Conservation (phyloP, 2,329 filamentous ascomycete species). For the Phyllosticta paracitricarpa region DNA sequence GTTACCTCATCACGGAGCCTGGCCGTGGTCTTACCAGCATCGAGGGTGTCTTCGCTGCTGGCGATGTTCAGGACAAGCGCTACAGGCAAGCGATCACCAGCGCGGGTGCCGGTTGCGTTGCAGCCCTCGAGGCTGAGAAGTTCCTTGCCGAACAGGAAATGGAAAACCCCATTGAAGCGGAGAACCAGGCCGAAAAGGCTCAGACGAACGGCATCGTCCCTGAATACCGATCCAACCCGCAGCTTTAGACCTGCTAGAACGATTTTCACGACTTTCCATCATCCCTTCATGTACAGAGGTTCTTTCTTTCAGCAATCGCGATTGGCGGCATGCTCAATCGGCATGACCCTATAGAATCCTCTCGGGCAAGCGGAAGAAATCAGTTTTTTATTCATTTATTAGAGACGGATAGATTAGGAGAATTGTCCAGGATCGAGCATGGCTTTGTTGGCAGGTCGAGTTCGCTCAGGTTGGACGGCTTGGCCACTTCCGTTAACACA, state of each 20-base stretch:
- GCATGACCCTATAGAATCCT: neutral
- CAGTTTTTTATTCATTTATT: neutral
- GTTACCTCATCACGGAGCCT: slow-evolving; percentile 81
- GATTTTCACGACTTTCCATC: neutral
- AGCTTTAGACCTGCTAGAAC: slow-evolving; percentile 39
- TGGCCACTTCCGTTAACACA: neutral
- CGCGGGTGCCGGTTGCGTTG: slow-evolving; percentile 89
- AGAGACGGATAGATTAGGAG: neutral
- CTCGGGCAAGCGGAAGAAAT: neutral
- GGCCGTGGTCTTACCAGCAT: slow-evolving; percentile 83
- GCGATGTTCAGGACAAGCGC: slow-evolving; percentile 96
- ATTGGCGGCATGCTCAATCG: neutral
- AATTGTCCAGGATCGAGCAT: neutral
- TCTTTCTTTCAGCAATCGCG: neutral
- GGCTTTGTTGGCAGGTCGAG: neutral
- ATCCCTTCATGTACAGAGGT: slow-evolving; percentile 4
- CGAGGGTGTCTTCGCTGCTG: slow-evolving; percentile 88
- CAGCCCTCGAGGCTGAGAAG: slow-evolving; percentile 91
- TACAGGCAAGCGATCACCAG: slow-evolving; percentile 98
- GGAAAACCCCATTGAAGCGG: slow-evolving; percentile 36
- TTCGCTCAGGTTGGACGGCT: neutral
- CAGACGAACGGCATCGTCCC: slow-evolving; percentile 46
- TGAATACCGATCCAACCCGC: slow-evolving; percentile 55
- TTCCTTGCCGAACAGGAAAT: slow-evolving; percentile 62
- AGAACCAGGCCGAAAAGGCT: slow-evolving; percentile 41